Percentiles rank a stretch among this genome's conserved stretches.
phyloP scores from a whole-genome alignment of 2,329 filamentous ascomycete species.

The Penicillium polonicum region DNA sequence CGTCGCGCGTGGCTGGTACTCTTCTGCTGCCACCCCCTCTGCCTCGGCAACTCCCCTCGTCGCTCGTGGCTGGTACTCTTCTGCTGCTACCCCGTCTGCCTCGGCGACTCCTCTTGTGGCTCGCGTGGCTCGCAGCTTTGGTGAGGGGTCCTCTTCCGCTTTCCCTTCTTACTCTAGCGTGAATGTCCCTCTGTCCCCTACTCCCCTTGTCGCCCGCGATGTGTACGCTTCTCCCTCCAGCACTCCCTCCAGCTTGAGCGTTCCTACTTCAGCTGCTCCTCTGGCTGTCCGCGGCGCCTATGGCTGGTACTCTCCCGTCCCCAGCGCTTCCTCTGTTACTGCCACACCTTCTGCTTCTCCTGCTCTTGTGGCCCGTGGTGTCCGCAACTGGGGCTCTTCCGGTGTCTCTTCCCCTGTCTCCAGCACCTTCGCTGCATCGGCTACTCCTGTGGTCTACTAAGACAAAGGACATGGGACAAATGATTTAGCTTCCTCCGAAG shows the following conservation, averaged over 20 bases:
- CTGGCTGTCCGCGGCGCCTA: constrained; percentile 7
- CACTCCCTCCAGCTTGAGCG: neutral
- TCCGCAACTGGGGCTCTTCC: constrained; percentile 3
- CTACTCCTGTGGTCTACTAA: constrained; percentile 18
- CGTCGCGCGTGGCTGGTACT: constrained; percentile 12
- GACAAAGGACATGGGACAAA: neutral
- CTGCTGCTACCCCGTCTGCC: neutral
- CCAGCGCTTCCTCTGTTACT: neutral
- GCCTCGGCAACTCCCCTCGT: neutral
- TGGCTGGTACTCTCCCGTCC: constrained; percentile 4
- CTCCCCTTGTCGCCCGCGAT: neutral
- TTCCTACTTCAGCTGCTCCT: constrained; percentile 4
- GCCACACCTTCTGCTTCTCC: constrained; percentile 4
- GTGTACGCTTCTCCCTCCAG: neutral
- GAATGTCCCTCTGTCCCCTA: neutral
- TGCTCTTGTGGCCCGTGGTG: constrained; percentile 8
- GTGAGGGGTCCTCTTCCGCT: neutral
- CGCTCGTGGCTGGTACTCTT: neutral
- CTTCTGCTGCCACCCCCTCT: neutral
- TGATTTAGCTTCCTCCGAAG: neutral
- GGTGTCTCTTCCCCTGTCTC: constrained; percentile 14
- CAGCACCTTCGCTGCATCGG: constrained; percentile 12
- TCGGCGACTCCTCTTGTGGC: constrained; percentile 1
- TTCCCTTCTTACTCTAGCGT: neutral
- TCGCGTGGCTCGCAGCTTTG: neutral